Conservation (phyloP, 768 basidiomycete genomes). For the Psilocybe tampanensis region DNA sequence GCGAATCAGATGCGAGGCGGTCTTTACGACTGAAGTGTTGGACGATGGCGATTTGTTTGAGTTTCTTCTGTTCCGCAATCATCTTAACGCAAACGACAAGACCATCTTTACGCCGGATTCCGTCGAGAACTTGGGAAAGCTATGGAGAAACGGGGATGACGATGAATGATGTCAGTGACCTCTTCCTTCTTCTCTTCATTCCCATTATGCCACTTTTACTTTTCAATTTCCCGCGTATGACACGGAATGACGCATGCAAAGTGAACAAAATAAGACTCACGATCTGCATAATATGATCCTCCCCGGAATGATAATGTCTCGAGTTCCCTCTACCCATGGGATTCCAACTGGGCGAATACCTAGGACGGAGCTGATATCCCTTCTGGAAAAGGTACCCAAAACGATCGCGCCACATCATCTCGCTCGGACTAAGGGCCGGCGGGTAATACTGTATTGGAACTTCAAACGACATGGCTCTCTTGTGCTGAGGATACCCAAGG, state of each 20-base stretch:
- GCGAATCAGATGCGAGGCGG: conserved; percentile 20
- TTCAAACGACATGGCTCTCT: conserved; percentile 15
- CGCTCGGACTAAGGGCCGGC: conserved; percentile 24
- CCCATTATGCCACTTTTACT: too few relatives aligned
- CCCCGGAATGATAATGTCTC: conserved; percentile 23
- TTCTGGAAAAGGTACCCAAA: conserved; percentile 24
- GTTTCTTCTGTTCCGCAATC: conserved; percentile 23
- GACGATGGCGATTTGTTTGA: conserved; percentile 25
- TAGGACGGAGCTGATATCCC: conserved; percentile 29
- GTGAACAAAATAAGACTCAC: conserved; percentile 14
- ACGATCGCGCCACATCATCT: conserved; percentile 30
- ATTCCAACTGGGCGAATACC: conserved; percentile 29
- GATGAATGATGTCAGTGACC: neutral
- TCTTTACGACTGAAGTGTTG: conserved; percentile 24
- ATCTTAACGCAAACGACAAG: conserved; percentile 31
- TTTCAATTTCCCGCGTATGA: neutral
- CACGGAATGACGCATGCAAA: neutral
- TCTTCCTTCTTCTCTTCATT: neutral
- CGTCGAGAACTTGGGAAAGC: conserved; percentile 31
- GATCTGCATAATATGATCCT: conserved; percentile 30
- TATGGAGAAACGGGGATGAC: conserved; percentile 2
- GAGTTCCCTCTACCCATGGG: conserved; percentile 23
- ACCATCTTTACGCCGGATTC: conserved; percentile 24
- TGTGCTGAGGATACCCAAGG: conserved; percentile 9
- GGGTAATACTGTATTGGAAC: conserved; percentile 24